Base-by-base conservation (phyloP, 2,329 filamentous ascomycete species). In the Arthrinium phaeospermum region DNA sequence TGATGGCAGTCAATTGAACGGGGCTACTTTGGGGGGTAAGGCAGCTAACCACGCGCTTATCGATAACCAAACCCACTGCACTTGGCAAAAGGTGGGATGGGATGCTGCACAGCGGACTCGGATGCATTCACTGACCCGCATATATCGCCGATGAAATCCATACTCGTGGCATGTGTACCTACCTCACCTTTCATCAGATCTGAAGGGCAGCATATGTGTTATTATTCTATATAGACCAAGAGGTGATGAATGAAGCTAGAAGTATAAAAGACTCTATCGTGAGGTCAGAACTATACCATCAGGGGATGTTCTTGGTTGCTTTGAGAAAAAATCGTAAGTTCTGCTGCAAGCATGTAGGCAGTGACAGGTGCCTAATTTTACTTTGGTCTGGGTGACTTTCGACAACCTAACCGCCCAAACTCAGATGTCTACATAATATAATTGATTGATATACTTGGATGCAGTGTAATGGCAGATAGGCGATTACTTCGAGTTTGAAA, bases 11-110 rank as follows among this genome's bases (percentile, higher is more conserved):
- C 30, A 41, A 37, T 64, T 37, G 19, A 64, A 64, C 34, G 57
- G 57, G 57, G 8, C 57, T 64, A 64, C 24, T 57, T 64, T 41
- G 34, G 57, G 53, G 57, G 57, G 57, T 41, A 64, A 64, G 19
- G 30, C 57, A 41, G 34, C 57, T 64, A 64, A 34, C 34, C 4
- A n/a, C 19, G 0, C 10, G 34, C 57, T 64, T 64, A 64, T 64
- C 57, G 57, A 64, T 64, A 64, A 37, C 22, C 30, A 4, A n/a
- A 14, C 14, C 57, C 57, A 64, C 57, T 64, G 57, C 19, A 6
- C 30, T 61, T 19, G 3, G n/a, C 19, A 22, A 37, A 64, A 64
- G 57, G 57, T 64, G 57, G 57, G 57, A 64, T 41, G 57, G 12
- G 4, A 64, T 41, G 30, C 5, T 6, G 16, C 57, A 64, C 24